Conservation (phyloP, 2,329 filamentous ascomycete species). For the Hypomyces rosellus region DNA sequence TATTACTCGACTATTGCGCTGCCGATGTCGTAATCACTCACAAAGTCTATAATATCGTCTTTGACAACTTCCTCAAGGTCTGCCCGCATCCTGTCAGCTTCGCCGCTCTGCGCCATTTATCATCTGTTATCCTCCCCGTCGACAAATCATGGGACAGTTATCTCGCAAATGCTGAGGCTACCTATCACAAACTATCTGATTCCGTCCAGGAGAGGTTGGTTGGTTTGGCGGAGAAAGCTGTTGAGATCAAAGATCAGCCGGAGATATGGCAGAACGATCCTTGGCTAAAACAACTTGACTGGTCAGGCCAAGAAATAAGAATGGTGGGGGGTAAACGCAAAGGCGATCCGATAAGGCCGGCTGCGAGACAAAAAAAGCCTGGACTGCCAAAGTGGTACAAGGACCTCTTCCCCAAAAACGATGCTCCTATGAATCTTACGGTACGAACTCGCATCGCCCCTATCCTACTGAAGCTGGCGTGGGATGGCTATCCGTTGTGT, state of each 20-base stretch:
- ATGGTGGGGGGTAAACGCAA: slow-evolving; percentile 93
- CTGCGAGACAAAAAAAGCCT: slow-evolving; percentile 81
- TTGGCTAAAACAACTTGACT: slow-evolving; percentile 91
- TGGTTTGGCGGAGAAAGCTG: slow-evolving; percentile 67
- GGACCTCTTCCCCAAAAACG: slow-evolving; percentile 68
- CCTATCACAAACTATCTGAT: slow-evolving; percentile 68
- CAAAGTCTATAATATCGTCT: slow-evolving; percentile 86
- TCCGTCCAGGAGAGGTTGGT: slow-evolving; percentile 73
- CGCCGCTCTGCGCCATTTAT: slow-evolving; percentile 85
- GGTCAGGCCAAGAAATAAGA: slow-evolving; percentile 86
- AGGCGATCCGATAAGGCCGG: slow-evolving; percentile 67
- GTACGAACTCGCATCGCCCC: slow-evolving; percentile 86
- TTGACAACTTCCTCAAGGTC: slow-evolving; percentile 79
- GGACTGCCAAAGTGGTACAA: slow-evolving; percentile 97
- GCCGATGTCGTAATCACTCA: slow-evolving; percentile 92
- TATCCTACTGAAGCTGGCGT: slow-evolving; percentile 72
- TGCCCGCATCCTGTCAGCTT: slow-evolving; percentile 98
- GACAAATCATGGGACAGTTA: slow-evolving; percentile 85
- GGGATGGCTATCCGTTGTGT: slow-evolving; percentile 82
- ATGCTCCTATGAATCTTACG: slow-evolving; percentile 65
- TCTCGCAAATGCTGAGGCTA: slow-evolving; percentile 74
- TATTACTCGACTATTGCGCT: slow-evolving; percentile 88
- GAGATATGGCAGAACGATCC: slow-evolving; percentile 72
- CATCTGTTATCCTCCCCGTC: slow-evolving; percentile 85
- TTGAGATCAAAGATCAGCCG: slow-evolving; percentile 63